A percentile compares a stretch with the other conserved stretches of the same genome.
These are phyloP conservation scores for Discostella stelligeroides DNA, from an alignment of 108 stramenopile species.

Conservation along the genomic window DNA sequence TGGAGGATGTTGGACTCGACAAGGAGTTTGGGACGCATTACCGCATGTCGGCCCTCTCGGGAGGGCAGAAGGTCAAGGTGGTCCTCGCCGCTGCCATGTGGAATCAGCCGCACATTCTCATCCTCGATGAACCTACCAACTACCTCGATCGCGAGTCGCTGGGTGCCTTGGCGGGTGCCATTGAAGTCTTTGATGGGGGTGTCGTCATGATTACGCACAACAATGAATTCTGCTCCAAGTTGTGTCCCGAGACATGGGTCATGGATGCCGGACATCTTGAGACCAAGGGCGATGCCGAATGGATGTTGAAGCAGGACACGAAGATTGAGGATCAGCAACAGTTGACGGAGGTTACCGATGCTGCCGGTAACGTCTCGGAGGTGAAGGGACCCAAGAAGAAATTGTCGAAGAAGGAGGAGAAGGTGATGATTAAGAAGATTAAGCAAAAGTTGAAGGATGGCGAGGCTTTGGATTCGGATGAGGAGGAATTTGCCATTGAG, in stretches of 20 bases:
- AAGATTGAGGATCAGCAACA: constrained; percentile 93
- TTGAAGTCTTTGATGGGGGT: constrained; percentile 96
- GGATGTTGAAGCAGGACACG: constrained; percentile 97
- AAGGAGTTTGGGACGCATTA: constrained; percentile 98
- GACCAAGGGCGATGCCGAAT: constrained; percentile 99
- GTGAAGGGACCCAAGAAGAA: constrained; percentile 96
- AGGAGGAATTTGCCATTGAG: constrained; percentile 96
- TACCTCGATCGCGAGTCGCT: constrained; percentile 98
- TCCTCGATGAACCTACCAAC: constrained; percentile 99
- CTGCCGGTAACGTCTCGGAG: constrained; percentile 96
- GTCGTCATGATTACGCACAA: constrained; percentile 99
- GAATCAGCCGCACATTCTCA: constrained; percentile 98
- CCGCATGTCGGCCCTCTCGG: constrained; percentile 97
- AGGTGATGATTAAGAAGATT: constrained; percentile 93
- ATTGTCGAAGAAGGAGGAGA: constrained; percentile 98
- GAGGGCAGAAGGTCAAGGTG: constrained; percentile 99
- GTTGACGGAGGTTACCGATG: constrained; percentile 96
- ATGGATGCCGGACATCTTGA: constrained; percentile 97
- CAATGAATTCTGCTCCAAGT: constrained; percentile 96
- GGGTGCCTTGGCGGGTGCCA: constrained; percentile 97
- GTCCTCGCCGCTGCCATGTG: constrained; percentile 99
- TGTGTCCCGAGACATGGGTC: constrained; percentile 99
- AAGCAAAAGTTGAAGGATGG: constrained; percentile 96
- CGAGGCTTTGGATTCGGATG: constrained; percentile 85
- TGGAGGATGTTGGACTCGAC: constrained; percentile 96